These are phyloP conservation scores for Lipomyces anomalus DNA, from an alignment of 805 yeast genomes.

Conservation along the genomic window DNA sequence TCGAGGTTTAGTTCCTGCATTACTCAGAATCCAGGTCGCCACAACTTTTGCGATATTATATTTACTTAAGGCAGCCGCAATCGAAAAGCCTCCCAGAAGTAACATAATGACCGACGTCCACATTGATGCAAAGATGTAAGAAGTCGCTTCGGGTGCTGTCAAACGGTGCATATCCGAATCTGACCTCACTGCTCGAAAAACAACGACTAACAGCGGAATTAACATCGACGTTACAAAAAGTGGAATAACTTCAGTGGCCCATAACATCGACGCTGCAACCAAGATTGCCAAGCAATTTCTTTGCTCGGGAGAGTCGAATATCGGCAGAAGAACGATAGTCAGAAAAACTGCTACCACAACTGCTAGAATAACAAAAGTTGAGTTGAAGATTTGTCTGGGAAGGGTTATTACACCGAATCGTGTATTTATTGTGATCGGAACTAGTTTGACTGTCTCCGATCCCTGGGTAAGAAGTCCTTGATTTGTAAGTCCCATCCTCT, in stretches of 20 bases:
- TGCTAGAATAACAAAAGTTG: constrained; percentile 40
- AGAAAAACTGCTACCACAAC: constrained; percentile 47
- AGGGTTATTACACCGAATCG: constrained; percentile 25
- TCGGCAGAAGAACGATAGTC: constrained; percentile 40
- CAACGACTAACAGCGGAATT: constrained; percentile 75
- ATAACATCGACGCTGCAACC: constrained; percentile 71
- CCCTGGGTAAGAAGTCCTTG: constrained; percentile 17
- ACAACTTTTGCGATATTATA: constrained; percentile 81
- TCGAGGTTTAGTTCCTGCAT: constrained; percentile 82
- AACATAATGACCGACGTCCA: constrained; percentile 93
- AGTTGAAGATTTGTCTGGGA: constrained; percentile 38
- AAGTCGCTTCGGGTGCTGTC: constrained; percentile 64
- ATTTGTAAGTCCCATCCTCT: constrained; percentile 47
- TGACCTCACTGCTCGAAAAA: constrained; percentile 56
- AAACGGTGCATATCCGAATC: constrained; percentile 50
- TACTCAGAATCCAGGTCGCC: constrained; percentile 73
- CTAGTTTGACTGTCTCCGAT: too few relatives aligned
- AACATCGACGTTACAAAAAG: constrained; percentile 80
- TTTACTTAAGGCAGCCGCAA: constrained; percentile 91
- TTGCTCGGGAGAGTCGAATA: constrained; percentile 51
- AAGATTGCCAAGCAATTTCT: constrained; percentile 82
- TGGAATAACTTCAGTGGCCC: constrained; percentile 94
- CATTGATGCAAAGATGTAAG: constrained; percentile 77
- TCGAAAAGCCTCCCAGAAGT: constrained; percentile 84
- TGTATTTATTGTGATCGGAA: constrained; percentile 9